Evolutionary conservation across 441 rosid genomes (phyloP).

Genomic region (Rhodomyrtus psidioides): DNA sequence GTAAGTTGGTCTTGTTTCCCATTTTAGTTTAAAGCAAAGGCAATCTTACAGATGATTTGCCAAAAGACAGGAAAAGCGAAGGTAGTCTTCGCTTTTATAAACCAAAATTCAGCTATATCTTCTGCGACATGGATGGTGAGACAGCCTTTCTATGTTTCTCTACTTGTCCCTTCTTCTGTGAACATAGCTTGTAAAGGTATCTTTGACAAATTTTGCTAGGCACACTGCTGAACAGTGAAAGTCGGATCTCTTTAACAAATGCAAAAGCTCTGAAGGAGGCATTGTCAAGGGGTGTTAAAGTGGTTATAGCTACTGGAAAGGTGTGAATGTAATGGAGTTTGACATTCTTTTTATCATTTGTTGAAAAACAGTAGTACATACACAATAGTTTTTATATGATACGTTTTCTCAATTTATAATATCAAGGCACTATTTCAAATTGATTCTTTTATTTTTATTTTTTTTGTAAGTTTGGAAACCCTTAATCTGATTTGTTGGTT

Average conservation of each 20-base stretch:
- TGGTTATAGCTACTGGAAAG: conserved; percentile 91
- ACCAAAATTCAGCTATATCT: conserved; percentile 90
- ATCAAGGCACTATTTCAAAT: not conserved
- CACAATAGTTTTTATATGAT: not conserved
- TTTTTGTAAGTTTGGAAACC: not conserved
- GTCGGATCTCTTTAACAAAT: conserved; percentile 52
- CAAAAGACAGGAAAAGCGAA: conserved; percentile 85
- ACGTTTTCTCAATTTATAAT: not conserved
- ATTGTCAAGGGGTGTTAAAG: conserved; percentile 68
- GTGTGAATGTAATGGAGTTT: conserved; percentile 22
- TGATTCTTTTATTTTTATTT: not conserved
- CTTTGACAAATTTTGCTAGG: conserved; percentile 35
- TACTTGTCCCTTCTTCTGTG: not conserved
- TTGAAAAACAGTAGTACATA: not conserved
- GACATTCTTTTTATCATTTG: not conserved
- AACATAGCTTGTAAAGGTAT: not conserved
- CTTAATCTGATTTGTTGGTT: not conserved
- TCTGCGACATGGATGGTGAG: conserved; percentile 98
- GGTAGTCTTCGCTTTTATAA: conserved; percentile 73
- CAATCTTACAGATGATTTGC: conserved; percentile 31
- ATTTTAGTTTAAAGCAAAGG: conserved; percentile 3
- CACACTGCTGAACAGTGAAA: conserved; percentile 74
- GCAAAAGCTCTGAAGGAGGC: conserved; percentile 88
- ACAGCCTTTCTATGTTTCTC: conserved; percentile 8
- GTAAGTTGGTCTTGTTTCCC: not conserved